Evolutionary conservation across 805 yeast genomes (phyloP).

Genomic region (Alloascoidea africana): DNA sequence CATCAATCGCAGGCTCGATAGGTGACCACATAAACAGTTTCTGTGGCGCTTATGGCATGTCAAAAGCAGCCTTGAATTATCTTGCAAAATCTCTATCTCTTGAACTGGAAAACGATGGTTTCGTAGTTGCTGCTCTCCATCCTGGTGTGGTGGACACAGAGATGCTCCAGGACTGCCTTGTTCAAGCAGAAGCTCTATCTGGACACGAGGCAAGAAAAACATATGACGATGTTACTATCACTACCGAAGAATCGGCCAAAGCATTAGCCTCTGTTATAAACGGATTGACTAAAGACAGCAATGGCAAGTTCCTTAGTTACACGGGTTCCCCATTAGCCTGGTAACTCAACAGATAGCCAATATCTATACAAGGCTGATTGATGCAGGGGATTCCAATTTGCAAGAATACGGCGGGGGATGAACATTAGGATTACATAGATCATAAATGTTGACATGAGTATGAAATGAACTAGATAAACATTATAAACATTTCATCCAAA

Average conservation of each 20-base stretch:
- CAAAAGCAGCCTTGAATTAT: conserved; percentile 24
- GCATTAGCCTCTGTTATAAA: conserved; percentile 10
- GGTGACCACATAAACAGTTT: conserved; percentile 9
- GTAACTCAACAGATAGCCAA: too few relatives aligned
- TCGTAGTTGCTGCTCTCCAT: conserved; percentile 18
- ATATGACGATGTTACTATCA: too few relatives aligned
- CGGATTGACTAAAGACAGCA: conserved; percentile 12
- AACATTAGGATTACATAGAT: too few relatives aligned
- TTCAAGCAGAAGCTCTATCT: too few relatives aligned
- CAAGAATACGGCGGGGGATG: too few relatives aligned
- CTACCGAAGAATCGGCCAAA: conserved; percentile 16
- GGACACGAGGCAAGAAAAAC: too few relatives aligned
- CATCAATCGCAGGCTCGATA: conserved; percentile 15
- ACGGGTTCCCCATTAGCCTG: conserved; percentile 11
- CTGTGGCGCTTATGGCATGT: conserved; percentile 19
- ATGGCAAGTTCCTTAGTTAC: conserved; percentile 15
- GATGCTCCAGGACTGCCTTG: conserved; percentile 13
- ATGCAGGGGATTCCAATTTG: too few relatives aligned
- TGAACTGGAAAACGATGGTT: conserved; percentile 15
- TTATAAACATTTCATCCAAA: too few relatives aligned
- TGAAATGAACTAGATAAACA: too few relatives aligned
- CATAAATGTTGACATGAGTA: too few relatives aligned
- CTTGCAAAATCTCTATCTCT: conserved; percentile 13
- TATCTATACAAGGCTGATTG: too few relatives aligned
- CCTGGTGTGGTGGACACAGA: conserved; percentile 28